Conservation (phyloP, 441 rosid genomes). For the Pelargonium citronellum region DNA sequence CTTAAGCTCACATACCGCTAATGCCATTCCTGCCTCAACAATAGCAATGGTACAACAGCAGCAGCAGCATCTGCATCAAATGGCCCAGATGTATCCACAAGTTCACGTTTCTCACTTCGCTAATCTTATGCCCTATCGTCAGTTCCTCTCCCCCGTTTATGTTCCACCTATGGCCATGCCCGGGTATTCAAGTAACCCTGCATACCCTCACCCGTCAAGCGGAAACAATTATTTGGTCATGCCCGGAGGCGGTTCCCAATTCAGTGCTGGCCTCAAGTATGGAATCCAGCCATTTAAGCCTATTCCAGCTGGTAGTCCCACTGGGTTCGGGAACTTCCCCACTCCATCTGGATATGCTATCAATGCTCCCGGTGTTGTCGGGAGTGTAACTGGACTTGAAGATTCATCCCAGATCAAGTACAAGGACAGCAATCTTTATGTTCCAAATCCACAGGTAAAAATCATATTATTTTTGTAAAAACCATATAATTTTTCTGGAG, state of each 20-base stretch:
- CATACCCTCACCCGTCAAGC: slow-evolving; percentile 79
- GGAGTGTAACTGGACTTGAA: slow-evolving; percentile 61
- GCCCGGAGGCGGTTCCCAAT: slow-evolving; percentile 83
- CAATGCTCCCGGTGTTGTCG: slow-evolving; percentile 65
- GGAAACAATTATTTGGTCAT: slow-evolving; percentile 74
- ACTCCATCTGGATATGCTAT: slow-evolving; percentile 67
- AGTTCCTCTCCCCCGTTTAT: slow-evolving; percentile 70
- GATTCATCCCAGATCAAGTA: slow-evolving; percentile 80
- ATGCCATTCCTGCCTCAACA: slow-evolving; percentile 43
- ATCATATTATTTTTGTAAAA: neutral
- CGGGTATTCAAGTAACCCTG: slow-evolving; percentile 66
- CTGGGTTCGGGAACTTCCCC: slow-evolving; percentile 71
- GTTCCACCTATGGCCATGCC: slow-evolving; percentile 57
- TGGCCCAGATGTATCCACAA: slow-evolving; percentile 85
- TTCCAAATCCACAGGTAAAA: slow-evolving; percentile 79
- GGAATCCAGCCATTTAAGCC: slow-evolving; percentile 88
- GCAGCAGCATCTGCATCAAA: slow-evolving; percentile 44
- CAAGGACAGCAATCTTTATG: slow-evolving; percentile 69
- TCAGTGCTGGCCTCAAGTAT: slow-evolving; percentile 67
- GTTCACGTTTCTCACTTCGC: slow-evolving; percentile 76
- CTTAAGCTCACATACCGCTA: slow-evolving; percentile 21
- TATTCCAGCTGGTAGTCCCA: slow-evolving; percentile 57
- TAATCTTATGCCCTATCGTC: slow-evolving; percentile 84
- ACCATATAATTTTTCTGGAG: too few species aligned
- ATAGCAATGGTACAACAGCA: slow-evolving; percentile 57